Percentiles rank a stretch among this genome's conserved stretches.
Conservation (phyloP, 2,329 filamentous ascomycete species). For the Colletotrichum endophyticum region DNA sequence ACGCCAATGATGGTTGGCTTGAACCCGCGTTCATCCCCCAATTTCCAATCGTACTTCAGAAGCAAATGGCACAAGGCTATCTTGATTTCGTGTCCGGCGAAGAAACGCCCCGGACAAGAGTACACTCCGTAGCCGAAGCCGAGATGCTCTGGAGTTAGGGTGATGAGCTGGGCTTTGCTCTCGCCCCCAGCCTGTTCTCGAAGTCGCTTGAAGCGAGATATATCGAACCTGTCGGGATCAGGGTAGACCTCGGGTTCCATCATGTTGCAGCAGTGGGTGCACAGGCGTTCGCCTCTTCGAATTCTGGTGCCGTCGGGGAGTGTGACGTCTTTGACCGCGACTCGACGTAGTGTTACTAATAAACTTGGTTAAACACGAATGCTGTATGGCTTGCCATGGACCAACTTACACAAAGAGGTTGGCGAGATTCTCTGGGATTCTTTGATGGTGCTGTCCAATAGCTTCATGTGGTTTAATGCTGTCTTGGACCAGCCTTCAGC, state of each 20-base stretch:
- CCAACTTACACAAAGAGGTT: background rate
- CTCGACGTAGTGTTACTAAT: background rate
- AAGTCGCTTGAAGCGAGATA: background rate
- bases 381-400: accelerated
- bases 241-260: background rate
- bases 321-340: background rate
- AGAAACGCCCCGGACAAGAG: background rate
- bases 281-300: background rate
- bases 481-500: conserved; percentile 40
- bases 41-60: background rate
- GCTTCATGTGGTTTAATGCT: conserved; percentile 39
- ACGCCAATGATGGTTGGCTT: background rate
- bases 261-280: background rate
- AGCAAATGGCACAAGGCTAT: background rate
- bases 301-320: background rate
- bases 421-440: conserved; percentile 33
- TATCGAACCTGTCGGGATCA: background rate
- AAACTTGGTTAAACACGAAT: background rate
- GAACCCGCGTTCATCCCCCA: background rate
- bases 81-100: background rate
- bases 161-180: background rate
- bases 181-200: background rate
- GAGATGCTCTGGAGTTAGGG: conserved; percentile 29
- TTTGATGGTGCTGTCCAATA: conserved; percentile 46
- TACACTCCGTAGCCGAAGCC: conserved; percentile 32